Percentiles rank a stretch among this genome's conserved stretches.
phyloP scores from a whole-genome alignment of 208 protist genomes.

The Trichomonas vaginalis region DNA sequence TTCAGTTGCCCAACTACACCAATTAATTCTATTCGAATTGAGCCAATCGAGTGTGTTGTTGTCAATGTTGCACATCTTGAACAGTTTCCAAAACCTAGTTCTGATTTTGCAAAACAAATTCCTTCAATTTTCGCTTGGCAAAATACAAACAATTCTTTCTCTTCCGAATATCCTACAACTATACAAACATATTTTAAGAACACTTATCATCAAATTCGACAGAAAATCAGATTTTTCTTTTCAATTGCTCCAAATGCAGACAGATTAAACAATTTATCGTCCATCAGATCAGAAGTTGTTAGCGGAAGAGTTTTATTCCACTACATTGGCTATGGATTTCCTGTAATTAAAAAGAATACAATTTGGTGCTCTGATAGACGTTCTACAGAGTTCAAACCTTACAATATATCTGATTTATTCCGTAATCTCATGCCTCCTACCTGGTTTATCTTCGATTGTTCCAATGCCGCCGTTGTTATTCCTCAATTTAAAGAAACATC shows the following conservation, averaged over 20 bases:
- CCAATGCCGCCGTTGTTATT: not conserved
- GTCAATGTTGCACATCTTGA: not conserved
- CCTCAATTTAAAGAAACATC: not conserved
- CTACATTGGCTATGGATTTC: not conserved
- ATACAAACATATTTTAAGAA: not conserved
- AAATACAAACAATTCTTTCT: not conserved
- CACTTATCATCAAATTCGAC: not conserved
- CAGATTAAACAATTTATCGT: not conserved
- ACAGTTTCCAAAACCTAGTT: not conserved
- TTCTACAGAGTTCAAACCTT: not conserved
- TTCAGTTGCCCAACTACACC: not conserved
- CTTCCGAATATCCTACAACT: not conserved
- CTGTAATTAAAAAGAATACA: not conserved
- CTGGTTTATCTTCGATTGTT: slow-evolving; percentile 14
- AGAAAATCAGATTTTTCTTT: not conserved
- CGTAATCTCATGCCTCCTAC: not conserved
- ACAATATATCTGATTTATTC: not conserved
- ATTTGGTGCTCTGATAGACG: not conserved
- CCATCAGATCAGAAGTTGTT: not conserved
- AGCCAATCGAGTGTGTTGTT: not conserved
- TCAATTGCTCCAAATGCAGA: not conserved
- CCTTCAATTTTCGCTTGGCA: not conserved
- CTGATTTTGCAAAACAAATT: not conserved
- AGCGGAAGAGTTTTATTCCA: not conserved
- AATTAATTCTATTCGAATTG: not conserved